Conservation (phyloP, 2,329 filamentous ascomycete species). For the Myrmaecium sp. region DNA sequence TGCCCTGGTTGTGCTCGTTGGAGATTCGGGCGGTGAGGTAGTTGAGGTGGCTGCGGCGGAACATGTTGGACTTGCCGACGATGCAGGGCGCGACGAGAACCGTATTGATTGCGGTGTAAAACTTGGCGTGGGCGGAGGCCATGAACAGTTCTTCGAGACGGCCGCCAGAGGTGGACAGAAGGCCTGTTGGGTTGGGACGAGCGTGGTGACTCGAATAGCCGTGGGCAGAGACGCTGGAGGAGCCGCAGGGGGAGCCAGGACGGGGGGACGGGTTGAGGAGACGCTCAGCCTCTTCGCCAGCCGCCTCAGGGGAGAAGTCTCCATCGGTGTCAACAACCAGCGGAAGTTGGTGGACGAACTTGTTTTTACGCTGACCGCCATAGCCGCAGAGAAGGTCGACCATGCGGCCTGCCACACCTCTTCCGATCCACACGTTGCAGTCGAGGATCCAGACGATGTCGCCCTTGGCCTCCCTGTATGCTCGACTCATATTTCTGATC, state of each 20-base stretch:
- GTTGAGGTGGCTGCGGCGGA: conserved; percentile 78
- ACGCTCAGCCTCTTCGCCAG: conserved; percentile 10
- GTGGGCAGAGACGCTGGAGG: too few species aligned
- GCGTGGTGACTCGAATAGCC: conserved; percentile 9
- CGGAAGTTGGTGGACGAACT: conserved; percentile 90
- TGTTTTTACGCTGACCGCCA: conserved; percentile 39
- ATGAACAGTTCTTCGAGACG: conserved; percentile 90
- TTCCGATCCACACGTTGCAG: conserved; percentile 86
- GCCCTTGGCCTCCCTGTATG: conserved; percentile 72
- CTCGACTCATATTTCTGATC: conserved; percentile 87
- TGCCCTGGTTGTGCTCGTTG: conserved; percentile 43
- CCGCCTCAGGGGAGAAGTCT: too few species aligned
- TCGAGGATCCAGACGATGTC: conserved; percentile 91
- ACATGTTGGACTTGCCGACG: conserved; percentile 97
- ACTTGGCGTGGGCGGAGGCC: conserved; percentile 85
- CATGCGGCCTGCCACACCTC: conserved; percentile 68
- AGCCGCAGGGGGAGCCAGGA: not conserved
- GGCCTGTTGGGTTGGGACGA: conserved; percentile 10
- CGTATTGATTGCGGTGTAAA: conserved; percentile 94
- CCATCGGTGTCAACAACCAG: conserved; percentile 58
- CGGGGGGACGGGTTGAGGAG: conserved; percentile 1
- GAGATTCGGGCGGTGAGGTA: conserved; percentile 42
- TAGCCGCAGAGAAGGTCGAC: conserved; percentile 71
- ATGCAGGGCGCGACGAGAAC: conserved; percentile 83
- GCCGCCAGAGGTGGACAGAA: conserved; percentile 47